A percentile compares a stretch with the other conserved stretches of the same genome.
These are phyloP conservation scores for Citrullus mucosospermus DNA, from an alignment of 306 rosid genomes.

Conservation along the genomic window DNA sequence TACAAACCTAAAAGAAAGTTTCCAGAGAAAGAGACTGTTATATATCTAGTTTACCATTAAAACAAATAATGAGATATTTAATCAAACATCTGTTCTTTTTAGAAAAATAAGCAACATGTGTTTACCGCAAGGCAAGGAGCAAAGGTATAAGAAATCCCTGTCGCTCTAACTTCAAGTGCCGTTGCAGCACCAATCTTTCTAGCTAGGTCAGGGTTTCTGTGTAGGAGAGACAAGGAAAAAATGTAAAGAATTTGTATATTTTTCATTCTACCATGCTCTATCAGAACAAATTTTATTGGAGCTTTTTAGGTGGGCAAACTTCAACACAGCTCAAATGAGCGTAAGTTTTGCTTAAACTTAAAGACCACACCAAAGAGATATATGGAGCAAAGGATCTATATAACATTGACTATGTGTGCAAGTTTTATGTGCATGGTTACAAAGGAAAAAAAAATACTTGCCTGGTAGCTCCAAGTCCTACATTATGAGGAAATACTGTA, in stretches of 20 bases:
- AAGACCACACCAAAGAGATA: not conserved
- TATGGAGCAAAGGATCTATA: not conserved
- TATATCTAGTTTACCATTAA: not conserved
- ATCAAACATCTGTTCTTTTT: slow-evolving; percentile 5
- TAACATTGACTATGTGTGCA: not conserved
- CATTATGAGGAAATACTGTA: slow-evolving; percentile 88
- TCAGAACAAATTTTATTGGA: not conserved
- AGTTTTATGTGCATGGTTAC: not conserved
- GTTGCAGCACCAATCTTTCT: slow-evolving; percentile 80
- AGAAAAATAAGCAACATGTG: not conserved
- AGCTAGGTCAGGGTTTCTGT: slow-evolving; percentile 61
- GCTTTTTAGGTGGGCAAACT: not conserved
- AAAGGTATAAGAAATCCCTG: slow-evolving; percentile 80
- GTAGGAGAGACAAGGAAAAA: slow-evolving; percentile 1
- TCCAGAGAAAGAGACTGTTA: slow-evolving; percentile 13
- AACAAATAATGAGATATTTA: not conserved
- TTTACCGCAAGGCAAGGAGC: slow-evolving; percentile 97
- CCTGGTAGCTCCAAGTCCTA: slow-evolving; percentile 97
- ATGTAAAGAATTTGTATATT: slow-evolving; percentile 9
- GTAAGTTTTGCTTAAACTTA: not conserved
- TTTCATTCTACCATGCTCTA: not conserved
- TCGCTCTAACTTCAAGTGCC: slow-evolving; percentile 90
- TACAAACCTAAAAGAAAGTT: slow-evolving; percentile 59
- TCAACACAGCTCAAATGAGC: not conserved
- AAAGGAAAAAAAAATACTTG: slow-evolving; percentile 21